Evolutionary conservation across 1,139 yeast species (phyloP).

Genomic region (Zygoascus hellenicus): DNA sequence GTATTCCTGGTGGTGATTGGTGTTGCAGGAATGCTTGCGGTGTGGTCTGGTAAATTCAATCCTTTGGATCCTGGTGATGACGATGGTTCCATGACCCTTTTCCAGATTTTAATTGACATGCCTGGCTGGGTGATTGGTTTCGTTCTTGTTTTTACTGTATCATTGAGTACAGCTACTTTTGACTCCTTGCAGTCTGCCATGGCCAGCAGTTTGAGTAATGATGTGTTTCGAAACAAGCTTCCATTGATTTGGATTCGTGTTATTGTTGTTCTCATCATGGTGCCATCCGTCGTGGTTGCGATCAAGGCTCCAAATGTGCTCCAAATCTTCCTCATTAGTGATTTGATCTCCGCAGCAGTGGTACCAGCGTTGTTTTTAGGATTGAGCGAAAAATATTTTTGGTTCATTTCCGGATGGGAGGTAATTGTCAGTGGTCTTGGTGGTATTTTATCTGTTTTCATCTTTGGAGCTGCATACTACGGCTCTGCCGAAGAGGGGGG

Average conservation of each 20-base stretch:
- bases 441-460: slow-evolving; percentile 70
- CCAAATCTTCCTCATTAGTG: slow-evolving; percentile 86
- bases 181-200: slow-evolving; percentile 87
- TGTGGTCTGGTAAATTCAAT: slow-evolving; percentile 73
- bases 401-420: slow-evolving; percentile 74
- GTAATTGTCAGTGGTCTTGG: slow-evolving; percentile 80
- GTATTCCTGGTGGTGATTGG: slow-evolving; percentile 68
- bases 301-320: slow-evolving; percentile 74
- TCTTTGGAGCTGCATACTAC: slow-evolving; percentile 79
- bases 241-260: slow-evolving; percentile 60
- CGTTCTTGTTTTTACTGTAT: slow-evolving; percentile 65
- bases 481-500: slow-evolving; percentile 71
- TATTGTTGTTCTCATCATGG: slow-evolving; percentile 69
- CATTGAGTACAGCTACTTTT: slow-evolving; percentile 80
- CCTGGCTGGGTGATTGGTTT: slow-evolving; percentile 88
- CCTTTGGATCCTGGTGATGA: slow-evolving; percentile 47
- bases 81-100: slow-evolving; percentile 63
- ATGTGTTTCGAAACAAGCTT: slow-evolving; percentile 75
- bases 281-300: slow-evolving; percentile 82
- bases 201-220: slow-evolving; percentile 85
- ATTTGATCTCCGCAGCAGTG: slow-evolving; percentile 77
- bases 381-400: slow-evolving; percentile 46
- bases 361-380: slow-evolving; percentile 86
- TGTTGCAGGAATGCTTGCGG: slow-evolving; percentile 78
- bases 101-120: slow-evolving; percentile 60